Evolutionary conservation across 2,329 filamentous ascomycete species (phyloP), one percentile per base, ranked within the genome.

Genomic region (Fusarium multiceps): DNA sequence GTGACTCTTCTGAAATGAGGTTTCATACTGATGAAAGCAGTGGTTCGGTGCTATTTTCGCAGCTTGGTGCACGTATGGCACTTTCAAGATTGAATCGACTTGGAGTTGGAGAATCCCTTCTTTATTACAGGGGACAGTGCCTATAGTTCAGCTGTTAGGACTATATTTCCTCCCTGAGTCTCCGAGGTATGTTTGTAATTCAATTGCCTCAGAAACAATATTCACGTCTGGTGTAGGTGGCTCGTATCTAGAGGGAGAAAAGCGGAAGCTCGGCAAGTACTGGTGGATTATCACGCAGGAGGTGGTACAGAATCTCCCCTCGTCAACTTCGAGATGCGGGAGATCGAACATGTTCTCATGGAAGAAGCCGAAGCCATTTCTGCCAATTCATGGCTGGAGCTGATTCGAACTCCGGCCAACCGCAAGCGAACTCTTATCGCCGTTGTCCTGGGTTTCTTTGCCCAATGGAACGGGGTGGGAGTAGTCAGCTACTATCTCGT

Each of bases 241-340:
- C 57, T 77, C 7, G 69, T 77, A 25, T 70, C 71, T 27, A 67
- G 74, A 18, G 74, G 74, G 20, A 63, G 66, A 13, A 57, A 64
- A 59, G 83, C 85, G 3, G 83, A 87, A 64, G 86, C 86, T 8
- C 76, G 84, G 11, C 61, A 75, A 1, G 82, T 86, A 3, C 79
- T 89, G 7, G 62, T 55, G 13, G 82, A 84, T 47, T 85, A 85
- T 50, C 86, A 88, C 53, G 85, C 81, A 25, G 82, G 84, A 40
- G 84, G 83, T 18, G 79, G 85, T 61, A 63, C 60, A 14, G 72
- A 80, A 27, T 80, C 84, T 59, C 69, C 79, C 3, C 79, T 81
- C 13, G 85, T 87, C 5, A 80, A 83, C 49, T 82, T 83, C 59
- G 84, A 87, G 62, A 84, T 80, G 59, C 76, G 78, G 9, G 84